phyloP scores from a whole-genome alignment of 768 basidiomycete species.

The Pisolithus albus region DNA sequence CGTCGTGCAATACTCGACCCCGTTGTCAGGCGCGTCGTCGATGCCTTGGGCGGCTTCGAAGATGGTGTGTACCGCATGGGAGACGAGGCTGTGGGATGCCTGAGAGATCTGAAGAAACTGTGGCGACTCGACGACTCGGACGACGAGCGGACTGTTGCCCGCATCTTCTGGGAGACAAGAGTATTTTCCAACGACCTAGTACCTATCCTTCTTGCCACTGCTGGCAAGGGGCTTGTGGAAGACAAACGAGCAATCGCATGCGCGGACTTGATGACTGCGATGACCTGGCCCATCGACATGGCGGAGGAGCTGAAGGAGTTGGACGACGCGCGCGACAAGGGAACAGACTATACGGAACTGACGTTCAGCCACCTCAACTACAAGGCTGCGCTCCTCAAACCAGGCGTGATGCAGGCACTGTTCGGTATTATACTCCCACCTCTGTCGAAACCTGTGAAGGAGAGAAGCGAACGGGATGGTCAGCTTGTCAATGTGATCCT shows the following conservation, averaged over 20 bases:
- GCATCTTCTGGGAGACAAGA: constrained; percentile 86
- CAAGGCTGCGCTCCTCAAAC: constrained; percentile 66
- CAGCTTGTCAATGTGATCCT: constrained; percentile 85
- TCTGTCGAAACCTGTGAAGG: constrained; percentile 59
- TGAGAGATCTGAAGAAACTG: constrained; percentile 91
- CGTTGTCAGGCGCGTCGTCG: constrained; percentile 66
- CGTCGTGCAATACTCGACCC: constrained; percentile 56
- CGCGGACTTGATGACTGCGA: constrained; percentile 86
- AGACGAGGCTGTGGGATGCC: constrained; percentile 74
- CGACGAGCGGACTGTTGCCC: constrained; percentile 91
- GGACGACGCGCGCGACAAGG: constrained; percentile 67
- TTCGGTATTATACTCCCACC: constrained; percentile 75
- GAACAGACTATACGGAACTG: constrained; percentile 86
- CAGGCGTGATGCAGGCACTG: constrained; percentile 63
- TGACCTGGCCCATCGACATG: constrained; percentile 99
- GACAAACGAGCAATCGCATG: constrained; percentile 79
- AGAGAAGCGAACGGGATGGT: constrained; percentile 72
- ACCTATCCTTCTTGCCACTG: constrained; percentile 76
- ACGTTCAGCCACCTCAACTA: constrained; percentile 77
- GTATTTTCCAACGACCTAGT: constrained; percentile 83
- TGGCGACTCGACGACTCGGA: constrained; percentile 97
- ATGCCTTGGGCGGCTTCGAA: constrained; percentile 75
- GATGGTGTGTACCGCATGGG: constrained; percentile 63
- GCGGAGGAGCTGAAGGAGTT: constrained; percentile 92
- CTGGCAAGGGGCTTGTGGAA: constrained; percentile 69